A percentile compares a stretch with the other conserved stretches of the same genome.
phyloP scores from a whole-genome alignment of 2,329 filamentous ascomycete species.

The Beauveria bassiana region DNA sequence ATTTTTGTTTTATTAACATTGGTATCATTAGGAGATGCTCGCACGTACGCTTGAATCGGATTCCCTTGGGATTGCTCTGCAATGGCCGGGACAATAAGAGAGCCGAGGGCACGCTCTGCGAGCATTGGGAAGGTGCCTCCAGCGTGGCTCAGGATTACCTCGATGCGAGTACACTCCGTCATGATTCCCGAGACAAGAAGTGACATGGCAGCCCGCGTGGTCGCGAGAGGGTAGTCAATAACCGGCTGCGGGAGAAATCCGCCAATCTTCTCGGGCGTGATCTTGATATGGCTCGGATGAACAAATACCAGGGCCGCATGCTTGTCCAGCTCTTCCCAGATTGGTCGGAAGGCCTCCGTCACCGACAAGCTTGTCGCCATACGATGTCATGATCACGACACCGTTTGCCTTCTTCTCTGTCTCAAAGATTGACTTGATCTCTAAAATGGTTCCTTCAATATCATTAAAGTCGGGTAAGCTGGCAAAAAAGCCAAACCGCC shows the following conservation, averaged over 20 bases:
- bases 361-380: constrained; percentile 1
- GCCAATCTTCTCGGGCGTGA: not conserved
- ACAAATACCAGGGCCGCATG: not conserved
- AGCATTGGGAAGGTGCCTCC: not conserved
- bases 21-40: no score
- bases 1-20: not conserved
- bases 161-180: not conserved
- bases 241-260: constrained; percentile 2
- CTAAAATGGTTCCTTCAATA: constrained; percentile 3
- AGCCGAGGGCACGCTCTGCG: not conserved
- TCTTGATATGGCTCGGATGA: constrained; percentile 1
- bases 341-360: not conserved
- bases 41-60: not conserved
- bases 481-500: not conserved
- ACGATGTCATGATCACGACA: not conserved
- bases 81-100: not conserved
- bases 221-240: constrained; percentile 2
- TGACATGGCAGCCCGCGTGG: constrained; percentile 1
- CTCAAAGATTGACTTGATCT: not conserved
- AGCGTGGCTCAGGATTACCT: constrained; percentile 1
- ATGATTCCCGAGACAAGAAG: constrained; percentile 2
- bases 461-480: constrained; percentile 25
- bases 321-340: constrained; percentile 1
- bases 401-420: not conserved
- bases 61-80: not conserved